Evolutionary conservation across 2,329 filamentous ascomycete species (phyloP).

Genomic region (Verticillium longisporum): DNA sequence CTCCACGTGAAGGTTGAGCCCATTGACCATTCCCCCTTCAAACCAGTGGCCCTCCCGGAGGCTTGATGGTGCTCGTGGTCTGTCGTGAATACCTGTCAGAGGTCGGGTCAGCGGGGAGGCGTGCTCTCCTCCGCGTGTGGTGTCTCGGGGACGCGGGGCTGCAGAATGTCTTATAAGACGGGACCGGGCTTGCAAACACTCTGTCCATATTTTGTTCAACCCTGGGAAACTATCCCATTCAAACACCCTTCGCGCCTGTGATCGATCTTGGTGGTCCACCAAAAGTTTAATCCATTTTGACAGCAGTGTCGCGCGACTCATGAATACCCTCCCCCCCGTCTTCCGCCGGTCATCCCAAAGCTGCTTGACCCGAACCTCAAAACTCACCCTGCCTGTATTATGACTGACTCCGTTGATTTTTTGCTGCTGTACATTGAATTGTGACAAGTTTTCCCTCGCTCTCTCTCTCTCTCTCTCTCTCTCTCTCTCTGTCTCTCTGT

Average conservation of each 20-base stretch:
- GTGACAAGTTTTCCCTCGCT: neutral
- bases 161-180: slow-evolving; percentile 1
- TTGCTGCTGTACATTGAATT: neutral
- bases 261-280: neutral
- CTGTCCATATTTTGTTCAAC: neutral
- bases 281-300: neutral
- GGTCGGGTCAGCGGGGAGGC: neutral
- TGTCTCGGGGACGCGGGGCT: neutral
- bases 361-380: neutral
- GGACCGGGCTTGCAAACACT: neutral
- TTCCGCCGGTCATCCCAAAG: neutral
- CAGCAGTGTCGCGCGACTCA: neutral
- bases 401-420: neutral
- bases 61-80: neutral
- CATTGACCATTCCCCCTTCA: neutral
- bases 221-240: neutral
- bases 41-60: neutral
- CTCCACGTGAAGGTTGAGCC: neutral
- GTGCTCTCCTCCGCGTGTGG: neutral
- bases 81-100: neutral
- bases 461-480: neutral
- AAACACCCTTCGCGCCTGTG: neutral
- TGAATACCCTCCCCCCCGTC: neutral
- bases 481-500: neutral
- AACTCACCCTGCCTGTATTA: neutral